Conservation (phyloP, 306 rosid species). For the Quercus robur region DNA sequence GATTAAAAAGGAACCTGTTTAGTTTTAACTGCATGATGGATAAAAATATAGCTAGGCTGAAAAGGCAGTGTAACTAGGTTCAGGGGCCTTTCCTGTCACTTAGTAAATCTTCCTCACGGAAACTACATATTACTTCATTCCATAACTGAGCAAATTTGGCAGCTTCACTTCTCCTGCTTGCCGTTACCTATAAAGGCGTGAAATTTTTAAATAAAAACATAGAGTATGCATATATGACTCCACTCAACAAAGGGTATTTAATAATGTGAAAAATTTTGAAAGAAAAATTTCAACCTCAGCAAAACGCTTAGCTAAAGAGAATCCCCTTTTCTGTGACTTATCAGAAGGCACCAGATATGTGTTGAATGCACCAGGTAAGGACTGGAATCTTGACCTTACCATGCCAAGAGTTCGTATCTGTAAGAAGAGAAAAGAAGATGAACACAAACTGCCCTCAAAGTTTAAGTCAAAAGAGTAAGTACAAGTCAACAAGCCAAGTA, state of each 20-base stretch:
- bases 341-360: slow-evolving; percentile 90
- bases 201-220: slow-evolving; percentile 22
- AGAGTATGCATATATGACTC: slow-evolving; percentile 11
- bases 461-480: not conserved
- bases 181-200: slow-evolving; percentile 49
- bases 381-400: slow-evolving; percentile 94
- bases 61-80: slow-evolving; percentile 23
- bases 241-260: slow-evolving; percentile 2
- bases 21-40: slow-evolving; percentile 19
- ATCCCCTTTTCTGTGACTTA: slow-evolving; percentile 62
- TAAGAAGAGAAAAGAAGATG: slow-evolving; percentile 19
- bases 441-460: slow-evolving; percentile 6
- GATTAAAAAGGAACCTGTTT: slow-evolving; percentile 33
- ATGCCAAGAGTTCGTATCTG: slow-evolving; percentile 94
- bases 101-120: slow-evolving; percentile 93
- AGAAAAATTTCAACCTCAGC: slow-evolving; percentile 60
- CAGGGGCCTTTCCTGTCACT: slow-evolving; percentile 72
- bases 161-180: slow-evolving; percentile 95
- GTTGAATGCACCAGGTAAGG: slow-evolving; percentile 96
- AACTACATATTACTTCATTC: slow-evolving; percentile 96
- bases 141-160: slow-evolving; percentile 96
- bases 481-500: not conserved
- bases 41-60: slow-evolving; percentile 18
- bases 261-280: not conserved
- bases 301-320: slow-evolving; percentile 78